These are phyloP conservation scores for Penicillium daleae DNA, from an alignment of 495 filamentous ascomycete genomes.

Conservation along the genomic window DNA sequence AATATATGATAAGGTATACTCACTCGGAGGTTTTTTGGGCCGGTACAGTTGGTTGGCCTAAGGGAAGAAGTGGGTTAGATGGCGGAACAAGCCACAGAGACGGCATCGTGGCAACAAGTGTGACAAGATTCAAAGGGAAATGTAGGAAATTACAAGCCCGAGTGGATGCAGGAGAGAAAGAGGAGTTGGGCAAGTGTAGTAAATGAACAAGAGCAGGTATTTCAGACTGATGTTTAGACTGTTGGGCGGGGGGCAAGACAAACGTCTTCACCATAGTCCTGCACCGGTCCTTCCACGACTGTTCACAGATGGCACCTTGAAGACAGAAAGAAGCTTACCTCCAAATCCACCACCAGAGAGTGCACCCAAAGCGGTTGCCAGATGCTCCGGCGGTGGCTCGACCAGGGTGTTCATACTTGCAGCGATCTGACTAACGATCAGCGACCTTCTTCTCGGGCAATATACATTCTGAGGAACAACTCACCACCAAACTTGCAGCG, in stretches of 20 bases:
- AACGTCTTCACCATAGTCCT: background rate
- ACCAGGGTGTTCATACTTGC: constrained; percentile 59
- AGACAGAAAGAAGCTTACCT: constrained; percentile 31
- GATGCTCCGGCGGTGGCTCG: constrained; percentile 28
- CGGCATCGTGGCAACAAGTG: no score
- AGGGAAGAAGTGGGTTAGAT: background rate
- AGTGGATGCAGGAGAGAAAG: background rate
- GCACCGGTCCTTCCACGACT: background rate
- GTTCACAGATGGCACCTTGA: background rate
- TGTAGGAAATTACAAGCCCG: background rate
- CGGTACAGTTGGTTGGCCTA: constrained; percentile 25
- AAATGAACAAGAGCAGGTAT: background rate
- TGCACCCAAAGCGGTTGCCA: constrained; percentile 50
- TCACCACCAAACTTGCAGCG: constrained; percentile 71
- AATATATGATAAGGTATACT: constrained; percentile 9
- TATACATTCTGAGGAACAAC: constrained; percentile 5
- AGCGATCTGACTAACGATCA: constrained; percentile 47
- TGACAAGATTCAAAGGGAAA: background rate
- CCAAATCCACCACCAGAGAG: constrained; percentile 42
- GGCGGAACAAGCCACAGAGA: background rate
- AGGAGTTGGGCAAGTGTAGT: background rate
- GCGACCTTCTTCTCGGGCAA: background rate
- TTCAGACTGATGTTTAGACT: background rate
- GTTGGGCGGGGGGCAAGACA: background rate
- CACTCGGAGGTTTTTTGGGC: constrained; percentile 36